A percentile compares a stretch with the other conserved stretches of the same genome.
phyloP scores from a whole-genome alignment of 257 asterid species.

The Jasminum sambac region DNA sequence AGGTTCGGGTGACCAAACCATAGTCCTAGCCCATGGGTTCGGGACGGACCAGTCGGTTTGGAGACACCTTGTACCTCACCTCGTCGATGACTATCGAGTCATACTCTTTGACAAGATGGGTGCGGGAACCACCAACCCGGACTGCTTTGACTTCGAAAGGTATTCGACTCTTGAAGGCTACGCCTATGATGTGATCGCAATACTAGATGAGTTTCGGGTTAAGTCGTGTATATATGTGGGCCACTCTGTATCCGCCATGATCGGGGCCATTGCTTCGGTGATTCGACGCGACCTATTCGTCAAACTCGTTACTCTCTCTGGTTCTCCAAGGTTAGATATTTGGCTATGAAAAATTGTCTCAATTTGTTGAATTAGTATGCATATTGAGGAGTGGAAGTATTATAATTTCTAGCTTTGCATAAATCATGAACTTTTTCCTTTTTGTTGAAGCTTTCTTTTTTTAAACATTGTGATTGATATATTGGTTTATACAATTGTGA shows the following conservation, averaged over 20 bases:
- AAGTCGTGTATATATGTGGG: constrained; percentile 58
- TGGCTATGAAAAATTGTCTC: not conserved
- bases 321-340: constrained; percentile 62
- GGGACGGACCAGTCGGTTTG: constrained; percentile 81
- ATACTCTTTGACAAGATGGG: constrained; percentile 69
- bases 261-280: constrained; percentile 70
- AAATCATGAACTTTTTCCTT: too few relatives aligned
- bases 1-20: constrained; percentile 50
- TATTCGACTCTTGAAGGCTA: constrained; percentile 66
- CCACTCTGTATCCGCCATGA: constrained; percentile 73
- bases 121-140: constrained; percentile 75
- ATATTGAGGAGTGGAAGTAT: not conserved
- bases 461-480: too few relatives aligned
- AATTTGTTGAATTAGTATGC: not conserved
- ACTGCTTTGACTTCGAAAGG: constrained; percentile 77
- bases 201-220: constrained; percentile 53
- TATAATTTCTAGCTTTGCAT: not conserved
- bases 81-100: constrained; percentile 51
- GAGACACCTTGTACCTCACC: constrained; percentile 70
- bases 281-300: constrained; percentile 69
- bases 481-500: too few relatives aligned
- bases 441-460: too few relatives aligned
- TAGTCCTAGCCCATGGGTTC: constrained; percentile 70
- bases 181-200: constrained; percentile 64
- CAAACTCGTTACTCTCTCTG: constrained; percentile 59